Percentiles rank a stretch among this genome's conserved stretches.
Evolutionary conservation across 1,284 basidiomycete genomes (phyloP).

Genomic region (Puccinia coronata): DNA sequence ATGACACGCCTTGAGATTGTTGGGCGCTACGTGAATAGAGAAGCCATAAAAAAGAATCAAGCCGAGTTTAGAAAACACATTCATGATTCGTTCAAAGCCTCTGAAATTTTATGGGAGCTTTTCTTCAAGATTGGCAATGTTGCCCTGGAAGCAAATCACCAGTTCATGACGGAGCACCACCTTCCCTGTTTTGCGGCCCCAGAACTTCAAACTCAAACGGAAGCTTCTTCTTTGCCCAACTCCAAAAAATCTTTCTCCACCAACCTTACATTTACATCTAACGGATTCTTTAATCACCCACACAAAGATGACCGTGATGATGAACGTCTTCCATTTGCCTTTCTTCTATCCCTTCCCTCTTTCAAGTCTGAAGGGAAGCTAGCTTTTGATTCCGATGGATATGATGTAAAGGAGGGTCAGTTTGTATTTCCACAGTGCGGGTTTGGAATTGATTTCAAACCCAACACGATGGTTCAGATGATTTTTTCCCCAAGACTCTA

Average conservation of each 20-base stretch:
- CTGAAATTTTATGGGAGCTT: background rate
- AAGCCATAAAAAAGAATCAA: background rate
- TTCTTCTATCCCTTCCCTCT: background rate
- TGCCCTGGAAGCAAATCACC: background rate
- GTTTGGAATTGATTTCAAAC: slow-evolving; percentile 5
- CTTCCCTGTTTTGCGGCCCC: background rate
- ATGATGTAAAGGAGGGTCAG: background rate
- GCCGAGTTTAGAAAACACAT: background rate
- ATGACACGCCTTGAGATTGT: background rate
- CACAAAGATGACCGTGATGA: background rate
- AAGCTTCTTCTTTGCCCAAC: no score
- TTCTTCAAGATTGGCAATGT: background rate
- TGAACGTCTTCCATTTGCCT: background rate
- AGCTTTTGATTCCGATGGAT: background rate
- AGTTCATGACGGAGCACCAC: background rate
- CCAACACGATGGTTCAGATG: background rate
- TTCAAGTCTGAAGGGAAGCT: background rate
- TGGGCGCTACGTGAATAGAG: background rate
- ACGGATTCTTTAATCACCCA: background rate
- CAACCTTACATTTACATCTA: background rate
- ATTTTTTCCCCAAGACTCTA: background rate
- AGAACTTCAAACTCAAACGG: background rate
- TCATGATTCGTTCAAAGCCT: background rate
- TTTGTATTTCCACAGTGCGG: background rate
- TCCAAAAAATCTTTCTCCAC: background rate